Percentiles rank a stretch among this genome's conserved stretches.
phyloP scores from a whole-genome alignment of 257 asterid genomes.

The Solanum boliviense region DNA sequence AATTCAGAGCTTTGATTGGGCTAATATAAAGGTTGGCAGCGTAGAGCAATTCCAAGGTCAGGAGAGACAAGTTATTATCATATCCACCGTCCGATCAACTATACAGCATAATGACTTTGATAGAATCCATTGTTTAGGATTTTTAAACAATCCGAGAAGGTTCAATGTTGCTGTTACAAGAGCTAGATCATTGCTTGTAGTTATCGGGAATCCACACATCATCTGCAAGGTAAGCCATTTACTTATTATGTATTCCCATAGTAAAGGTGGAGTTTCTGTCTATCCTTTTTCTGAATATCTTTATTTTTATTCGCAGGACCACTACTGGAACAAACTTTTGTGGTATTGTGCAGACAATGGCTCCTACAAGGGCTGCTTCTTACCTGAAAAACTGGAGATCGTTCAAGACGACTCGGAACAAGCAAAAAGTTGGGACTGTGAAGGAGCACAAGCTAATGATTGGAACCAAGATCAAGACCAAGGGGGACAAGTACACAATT shows the following conservation, averaged over 20 bases:
- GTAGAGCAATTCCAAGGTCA: constrained; percentile 98
- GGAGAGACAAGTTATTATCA: constrained; percentile 64
- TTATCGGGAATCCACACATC: constrained; percentile 93
- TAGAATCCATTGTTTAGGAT: constrained; percentile 63
- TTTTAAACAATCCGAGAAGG: constrained; percentile 89
- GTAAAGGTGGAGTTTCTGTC: neutral
- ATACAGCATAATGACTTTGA: constrained; percentile 73
- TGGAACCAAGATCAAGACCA: neutral
- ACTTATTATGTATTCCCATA: neutral
- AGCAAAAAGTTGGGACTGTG: neutral
- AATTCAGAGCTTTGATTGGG: constrained; percentile 24
- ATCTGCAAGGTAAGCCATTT: constrained; percentile 58
- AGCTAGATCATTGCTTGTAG: constrained; percentile 67
- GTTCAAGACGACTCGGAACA: constrained; percentile 6
- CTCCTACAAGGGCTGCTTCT: constrained; percentile 80
- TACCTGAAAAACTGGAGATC: constrained; percentile 40
- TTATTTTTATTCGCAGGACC: constrained; percentile 40
- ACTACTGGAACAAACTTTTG: constrained; percentile 61
- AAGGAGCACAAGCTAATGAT: neutral
- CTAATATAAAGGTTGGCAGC: constrained; percentile 65
- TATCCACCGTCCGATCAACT: constrained; percentile 94
- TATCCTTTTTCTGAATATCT: neutral
- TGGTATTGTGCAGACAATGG: constrained; percentile 81
- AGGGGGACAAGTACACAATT: neutral
- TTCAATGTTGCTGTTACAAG: constrained; percentile 83